Evolutionary conservation across 345 rosid species (phyloP).

Genomic region (Garcia nutans): DNA sequence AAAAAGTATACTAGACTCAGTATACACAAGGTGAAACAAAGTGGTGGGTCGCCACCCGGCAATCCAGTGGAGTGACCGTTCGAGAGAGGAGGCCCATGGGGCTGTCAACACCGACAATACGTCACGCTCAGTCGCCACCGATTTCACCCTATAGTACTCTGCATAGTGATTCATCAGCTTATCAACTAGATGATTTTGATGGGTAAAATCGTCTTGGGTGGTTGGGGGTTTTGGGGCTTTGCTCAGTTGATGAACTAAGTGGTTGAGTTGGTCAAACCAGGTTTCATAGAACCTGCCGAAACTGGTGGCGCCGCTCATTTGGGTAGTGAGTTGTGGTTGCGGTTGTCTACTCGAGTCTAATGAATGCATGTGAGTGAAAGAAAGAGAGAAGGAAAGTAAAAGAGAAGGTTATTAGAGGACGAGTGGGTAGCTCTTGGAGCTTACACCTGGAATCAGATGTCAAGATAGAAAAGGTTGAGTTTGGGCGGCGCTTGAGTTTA

Average conservation of each 20-base stretch:
- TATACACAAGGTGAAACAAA: constrained; percentile 72
- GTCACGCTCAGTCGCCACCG: constrained; percentile 47
- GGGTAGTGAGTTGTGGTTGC: not conserved
- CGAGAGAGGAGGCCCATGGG: constrained; percentile 77
- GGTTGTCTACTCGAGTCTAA: not conserved
- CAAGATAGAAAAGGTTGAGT: too few relatives aligned
- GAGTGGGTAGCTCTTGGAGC: not conserved
- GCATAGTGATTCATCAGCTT: constrained; percentile 53
- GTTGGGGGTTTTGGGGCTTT: constrained; percentile 42
- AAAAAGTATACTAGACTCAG: constrained; percentile 72
- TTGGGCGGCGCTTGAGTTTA: too few relatives aligned
- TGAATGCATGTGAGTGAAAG: not conserved
- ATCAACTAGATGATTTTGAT: constrained; percentile 40
- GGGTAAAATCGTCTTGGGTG: constrained; percentile 28
- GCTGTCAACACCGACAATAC: constrained; percentile 53
- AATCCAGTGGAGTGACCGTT: constrained; percentile 84
- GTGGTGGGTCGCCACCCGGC: constrained; percentile 84
- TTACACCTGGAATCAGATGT: not conserved
- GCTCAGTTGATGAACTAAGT: constrained; percentile 48
- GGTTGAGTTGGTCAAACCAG: constrained; percentile 63
- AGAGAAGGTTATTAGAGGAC: not conserved
- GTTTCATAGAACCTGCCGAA: constrained; percentile 54
- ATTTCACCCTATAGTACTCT: constrained; percentile 53
- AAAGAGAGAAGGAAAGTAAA: not conserved
- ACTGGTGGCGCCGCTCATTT: constrained; percentile 22